Evolutionary conservation across 2,329 filamentous ascomycete species (phyloP), one percentile per base, ranked within the genome.

Genomic region (Aspergillus quadricinctus): DNA sequence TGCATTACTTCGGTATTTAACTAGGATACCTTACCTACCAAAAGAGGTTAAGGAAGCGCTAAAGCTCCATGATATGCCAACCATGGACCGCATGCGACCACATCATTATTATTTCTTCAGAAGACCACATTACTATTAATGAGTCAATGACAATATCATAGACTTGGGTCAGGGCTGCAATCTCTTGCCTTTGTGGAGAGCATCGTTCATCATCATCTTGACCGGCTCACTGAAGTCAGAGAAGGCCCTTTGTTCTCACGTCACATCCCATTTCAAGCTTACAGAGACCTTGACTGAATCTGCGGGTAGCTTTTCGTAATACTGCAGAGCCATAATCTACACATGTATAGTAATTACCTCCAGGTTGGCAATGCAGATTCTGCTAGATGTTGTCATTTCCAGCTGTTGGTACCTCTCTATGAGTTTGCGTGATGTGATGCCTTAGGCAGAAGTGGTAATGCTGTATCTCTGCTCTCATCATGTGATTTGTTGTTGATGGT

Each of bases 51-150:
- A 27, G 25, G 25, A 27, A 37, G 31, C 14, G 31, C 31, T 17
- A n/a, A 37, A 37, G 14, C 14, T 17, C 31, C 31, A 50, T 61
- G 59, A 61, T 55, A 61, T 57, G 59, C 59, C 59, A 59, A 59
- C 59, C 57, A 54, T 51, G 59, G 59, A 41, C 55, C 54, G 45
- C 21, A 57, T 56, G 46, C 53, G 48, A 59, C 57, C 53, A 61
- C 50, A 40, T 31, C 23, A 45, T 45, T 5, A n/a, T n/a, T n/a
- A n/a, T n/a, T n/a, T n/a, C n/a, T n/a, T n/a, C n/a, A n/a, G n/a
- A n/a, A n/a, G n/a, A n/a, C n/a, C n/a, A n/a, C n/a, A n/a, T n/a
- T n/a, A n/a, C n/a, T n/a, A n/a, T n/a, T n/a, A n/a, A 23, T 23
- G 23, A 23, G 23, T 23, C 23, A 11, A 43, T 43, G 19, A 43